These are phyloP conservation scores for Quercus lobata DNA, from an alignment of 331 rosid genomes.

Conservation along the genomic window DNA sequence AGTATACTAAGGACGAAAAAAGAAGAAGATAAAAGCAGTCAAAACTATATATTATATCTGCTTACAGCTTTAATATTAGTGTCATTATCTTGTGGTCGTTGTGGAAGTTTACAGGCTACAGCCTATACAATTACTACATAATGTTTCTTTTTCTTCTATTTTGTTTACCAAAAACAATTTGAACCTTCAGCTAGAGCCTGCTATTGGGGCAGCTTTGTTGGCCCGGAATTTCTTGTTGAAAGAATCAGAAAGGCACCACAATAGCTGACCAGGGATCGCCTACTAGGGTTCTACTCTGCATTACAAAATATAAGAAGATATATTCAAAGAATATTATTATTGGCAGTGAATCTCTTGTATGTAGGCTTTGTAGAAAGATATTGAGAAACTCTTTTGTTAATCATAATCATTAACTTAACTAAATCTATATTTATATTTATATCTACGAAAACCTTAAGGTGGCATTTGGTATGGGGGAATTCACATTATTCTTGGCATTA, in stretches of 20 bases:
- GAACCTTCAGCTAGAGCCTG: slow-evolving; percentile 77
- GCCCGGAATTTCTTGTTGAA: slow-evolving; percentile 82
- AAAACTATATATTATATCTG: background rate
- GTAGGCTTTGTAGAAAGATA: background rate
- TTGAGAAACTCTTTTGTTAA: background rate
- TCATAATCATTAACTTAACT: background rate
- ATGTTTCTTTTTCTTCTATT: background rate
- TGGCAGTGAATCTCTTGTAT: background rate
- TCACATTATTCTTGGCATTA: no score
- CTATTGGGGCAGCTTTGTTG: slow-evolving; percentile 92
- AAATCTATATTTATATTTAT: no score
- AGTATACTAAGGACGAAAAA: no score
- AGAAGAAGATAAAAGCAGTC: no score
- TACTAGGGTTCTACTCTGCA: background rate
- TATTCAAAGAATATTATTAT: background rate
- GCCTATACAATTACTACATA: background rate
- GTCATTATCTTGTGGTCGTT: background rate
- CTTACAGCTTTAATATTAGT: background rate
- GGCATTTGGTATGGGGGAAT: no score
- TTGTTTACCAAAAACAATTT: background rate
- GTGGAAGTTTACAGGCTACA: background rate
- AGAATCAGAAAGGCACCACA: slow-evolving; percentile 40
- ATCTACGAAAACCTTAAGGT: no score
- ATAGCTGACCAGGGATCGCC: slow-evolving; percentile 28
- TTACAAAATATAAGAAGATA: background rate